Base-by-base conservation (phyloP, 2,329 filamentous ascomycete genomes). In the Fusarium gaditjirri region DNA sequence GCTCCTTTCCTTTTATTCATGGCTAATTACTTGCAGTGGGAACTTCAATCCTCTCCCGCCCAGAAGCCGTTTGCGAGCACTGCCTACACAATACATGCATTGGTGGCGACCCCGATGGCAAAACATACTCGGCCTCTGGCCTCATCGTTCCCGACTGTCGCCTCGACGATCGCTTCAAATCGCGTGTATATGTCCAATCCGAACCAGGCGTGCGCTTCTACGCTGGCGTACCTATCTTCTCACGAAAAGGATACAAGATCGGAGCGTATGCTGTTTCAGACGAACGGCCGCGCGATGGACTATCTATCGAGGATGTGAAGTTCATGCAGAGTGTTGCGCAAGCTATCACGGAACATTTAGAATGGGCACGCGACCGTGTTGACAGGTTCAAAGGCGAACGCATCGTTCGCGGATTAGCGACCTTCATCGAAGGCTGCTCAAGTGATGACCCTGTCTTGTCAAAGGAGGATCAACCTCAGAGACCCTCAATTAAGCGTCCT, bases 211-310 rank as follows among this genome's bases (percentile, higher is more conserved):
- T 82, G 7, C 78, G 81, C n/a, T 82, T 82, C 67, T 82, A 81
- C 50, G 81, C 81, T 9, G 81, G 79, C 25, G 89, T 91, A 0
- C 90, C 90, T 1, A 87, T 93, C 59, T 85, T 86, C 31, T 89
- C 88, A 6, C 85, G 85, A 1, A 75, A 76, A 10, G 86, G 84
- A 39, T 85, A 87, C 33, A 86, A 87, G 50, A 88, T 93, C 61
- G 91, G 91, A 14, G 86, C 85, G 16, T 89, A 90, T 65, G 86
- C 87, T 57, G 85, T 92, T 5, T 81, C 90, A 6, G 90, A 92
- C 71, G 85, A 87, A 46, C 82, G 83, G n/a, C 85, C 87, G 0
- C 86, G 88, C 19, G 74, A 86, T 44, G 86, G 85, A 0, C 75
- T 92, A 23, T 81, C 80, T 16, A 75, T 81, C 1, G 82, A 82